Evolutionary conservation across 2,329 filamentous ascomycete genomes (phyloP), one percentile per base, ranked within the genome.

Genomic region (Colletotrichum sp.): DNA sequence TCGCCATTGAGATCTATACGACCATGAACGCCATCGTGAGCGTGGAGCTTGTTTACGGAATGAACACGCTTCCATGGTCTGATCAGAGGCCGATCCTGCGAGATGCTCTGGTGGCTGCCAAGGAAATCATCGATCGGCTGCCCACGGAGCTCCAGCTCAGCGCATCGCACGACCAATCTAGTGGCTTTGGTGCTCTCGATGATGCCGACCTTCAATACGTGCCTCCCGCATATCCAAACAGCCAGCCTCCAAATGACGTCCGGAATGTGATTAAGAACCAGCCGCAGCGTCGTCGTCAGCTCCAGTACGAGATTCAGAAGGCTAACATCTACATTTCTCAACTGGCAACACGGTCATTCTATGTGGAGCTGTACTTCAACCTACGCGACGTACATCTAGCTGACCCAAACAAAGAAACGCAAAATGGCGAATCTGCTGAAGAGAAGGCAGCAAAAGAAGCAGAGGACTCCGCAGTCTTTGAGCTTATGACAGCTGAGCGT

Each of bases 281-380:
- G 30, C 88, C 89, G 2, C 82, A 85, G 30, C 86, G 88, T 4
- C 88, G 91, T 4, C 88, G 91, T 2, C 87, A 89, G 71, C 83
- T 96, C 6, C 95, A 97, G 81, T 95, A 93, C 79, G 96, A 98
- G 84, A 97, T 98, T 34, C 95, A 98, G 83, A 98, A 98, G 82
- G 95, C 95, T 8, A 98, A 98, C 83, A 95, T 98, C 52, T 95
- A 96, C 81, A 92, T 93, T 3, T 96, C 94, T 7, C 94, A 96
- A 80, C 88, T 98, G 12, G 93, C 93, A 4, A 98, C 95, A 0
- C 90, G 96, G 28, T 96, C 95, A 0, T 96, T 95, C 82, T 92
- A 96, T 72, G 95, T 98, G 1, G 95, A 98, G 83, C 93, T 96
- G 78, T 98, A 96, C 85, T 95, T 95, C 83, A 93, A 92, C 79